These are phyloP conservation scores for Fomitopsis palustris DNA, from an alignment of 1,284 basidiomycete species.

Conservation along the genomic window DNA sequence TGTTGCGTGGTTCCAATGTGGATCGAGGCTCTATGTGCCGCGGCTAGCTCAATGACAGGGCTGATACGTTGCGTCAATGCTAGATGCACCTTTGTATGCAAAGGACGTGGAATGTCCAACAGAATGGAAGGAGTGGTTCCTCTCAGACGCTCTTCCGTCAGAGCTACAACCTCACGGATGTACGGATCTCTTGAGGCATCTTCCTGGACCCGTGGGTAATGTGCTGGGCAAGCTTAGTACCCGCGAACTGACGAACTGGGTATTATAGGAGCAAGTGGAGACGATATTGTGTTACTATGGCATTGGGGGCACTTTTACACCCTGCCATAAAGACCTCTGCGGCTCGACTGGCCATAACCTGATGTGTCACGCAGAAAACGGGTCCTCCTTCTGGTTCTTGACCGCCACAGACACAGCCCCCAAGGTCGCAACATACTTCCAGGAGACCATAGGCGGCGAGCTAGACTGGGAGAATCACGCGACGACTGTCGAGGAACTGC, in stretches of 20 bases:
- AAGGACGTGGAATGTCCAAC: conserved; percentile 69
- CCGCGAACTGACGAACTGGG: background rate
- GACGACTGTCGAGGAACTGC: conserved; percentile 59
- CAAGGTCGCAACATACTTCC: conserved; percentile 55
- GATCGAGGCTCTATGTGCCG: background rate
- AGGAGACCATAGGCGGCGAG: conserved; percentile 47
- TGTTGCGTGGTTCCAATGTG: background rate
- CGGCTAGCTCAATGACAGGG: background rate
- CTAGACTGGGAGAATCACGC: conserved; percentile 70
- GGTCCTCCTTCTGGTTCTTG: conserved; percentile 82
- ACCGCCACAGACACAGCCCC: conserved; percentile 54
- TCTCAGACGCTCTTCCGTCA: conserved; percentile 43
- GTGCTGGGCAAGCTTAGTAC: background rate
- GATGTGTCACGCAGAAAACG: conserved; percentile 71
- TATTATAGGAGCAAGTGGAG: conserved; percentile 51
- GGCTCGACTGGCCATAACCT: conserved; percentile 78
- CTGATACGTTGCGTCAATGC: background rate
- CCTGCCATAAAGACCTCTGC: conserved; percentile 78
- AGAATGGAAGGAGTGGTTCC: conserved; percentile 60
- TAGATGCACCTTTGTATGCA: conserved; percentile 67
- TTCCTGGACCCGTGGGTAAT: conserved; percentile 41
- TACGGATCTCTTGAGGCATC: conserved; percentile 53
- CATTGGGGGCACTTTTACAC: conserved; percentile 69
- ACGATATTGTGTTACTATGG: conserved; percentile 80
- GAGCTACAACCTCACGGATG: conserved; percentile 43